Base-by-base conservation (phyloP, 805 yeast species). In the Sugiyamaella marilandica region DNA sequence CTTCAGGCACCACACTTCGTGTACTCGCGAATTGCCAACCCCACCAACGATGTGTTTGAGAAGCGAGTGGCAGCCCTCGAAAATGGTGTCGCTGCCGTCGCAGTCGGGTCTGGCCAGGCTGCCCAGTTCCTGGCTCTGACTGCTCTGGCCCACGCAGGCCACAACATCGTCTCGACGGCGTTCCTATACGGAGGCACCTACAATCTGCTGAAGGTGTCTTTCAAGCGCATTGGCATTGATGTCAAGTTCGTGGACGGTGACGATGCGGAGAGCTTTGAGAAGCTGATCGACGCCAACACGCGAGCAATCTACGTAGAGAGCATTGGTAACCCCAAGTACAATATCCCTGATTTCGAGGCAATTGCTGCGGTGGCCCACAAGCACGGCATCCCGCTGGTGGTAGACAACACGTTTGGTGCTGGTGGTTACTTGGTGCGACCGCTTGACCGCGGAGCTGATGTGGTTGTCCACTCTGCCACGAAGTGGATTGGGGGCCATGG, bases 401-500 rank as follows among this genome's bases (percentile, higher is more conserved):
- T 87, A 45, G 98, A 91, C 73, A 91, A 91, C 81, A 91, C 98
- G 16, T 91, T 91, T 64, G 98, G 96, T 67, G 97, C 97, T 43
- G 97, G 96, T 71, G 97, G 97, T 47, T 90, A 73, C 75, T 80
- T 87, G 63, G 80, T 87, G 55, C 82, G 79, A 60, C 98, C 98
- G 57, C 72, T 91, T 60, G 86, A 86, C 57, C 85, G 80, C 64
- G 97, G 97, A 60, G 97, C 89, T 45, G 97, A 91, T 68, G 85
- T 91, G 59, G 85, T 92, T 33, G 86, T 86, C 18, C 96, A 91
- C 70, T 90, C 97, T 56, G 96, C 97, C 51, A 91, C 98, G 55
- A 91, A 91, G 71, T 92, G 97, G 97, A 91, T 91, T 60, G 96
- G 96, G 58, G 98, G 97, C 55, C 97, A 91, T 67, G 97, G 98